Evolutionary conservation across 192 early-diverging fungal species (phyloP), one percentile per base, ranked within the genome.

Genomic region (Linnemannia zychae): DNA sequence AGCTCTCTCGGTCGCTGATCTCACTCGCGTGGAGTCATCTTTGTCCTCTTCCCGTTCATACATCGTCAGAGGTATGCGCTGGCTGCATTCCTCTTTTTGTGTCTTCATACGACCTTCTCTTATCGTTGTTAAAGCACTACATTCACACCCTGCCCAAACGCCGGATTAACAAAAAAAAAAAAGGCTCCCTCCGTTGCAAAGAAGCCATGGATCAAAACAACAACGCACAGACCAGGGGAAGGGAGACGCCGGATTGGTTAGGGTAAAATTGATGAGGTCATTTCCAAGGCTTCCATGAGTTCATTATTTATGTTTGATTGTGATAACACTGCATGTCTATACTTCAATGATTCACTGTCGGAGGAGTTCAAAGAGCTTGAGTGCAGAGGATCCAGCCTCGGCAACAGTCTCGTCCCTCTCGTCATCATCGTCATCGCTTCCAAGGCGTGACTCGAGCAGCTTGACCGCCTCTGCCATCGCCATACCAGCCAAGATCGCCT

Each of bases 401-500:
- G 81, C 81, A 15, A 82, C 81, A 12, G 81, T 73, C 34, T 82
- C 81, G 53, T 82, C 67, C 52, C 67, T 69, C 15, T 76, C 69
- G 4, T 72, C 72, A 67, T 48, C 48, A 18, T 67, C 57, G 12
- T 66, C 49, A 13, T 48, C 48, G 40, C 4, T 33, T 34, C 50
- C 53, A 75, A 57, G 75, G 34, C 71, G 49, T 15, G 81, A 82
- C 46, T 82, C 81, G 33, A 82, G 81, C 57, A 82, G 36, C 63
- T 82, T 82, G 71, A 82, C 49, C 7, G 81, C 81, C 31, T 82
- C 81, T 0, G 81, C 81, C 81, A 82, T 82, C 20, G 81, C 81
- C 63, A 82, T 82, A 6, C 81, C 81, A 40, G 81, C 81, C 4
- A 82, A 75, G 28, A 77, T 49, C 31, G 81, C 81, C 65, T 82